Evolutionary conservation across 1,139 yeast species (phyloP), one percentile per base, ranked within the genome.

Genomic region (Yamadazyma friedrichii): DNA sequence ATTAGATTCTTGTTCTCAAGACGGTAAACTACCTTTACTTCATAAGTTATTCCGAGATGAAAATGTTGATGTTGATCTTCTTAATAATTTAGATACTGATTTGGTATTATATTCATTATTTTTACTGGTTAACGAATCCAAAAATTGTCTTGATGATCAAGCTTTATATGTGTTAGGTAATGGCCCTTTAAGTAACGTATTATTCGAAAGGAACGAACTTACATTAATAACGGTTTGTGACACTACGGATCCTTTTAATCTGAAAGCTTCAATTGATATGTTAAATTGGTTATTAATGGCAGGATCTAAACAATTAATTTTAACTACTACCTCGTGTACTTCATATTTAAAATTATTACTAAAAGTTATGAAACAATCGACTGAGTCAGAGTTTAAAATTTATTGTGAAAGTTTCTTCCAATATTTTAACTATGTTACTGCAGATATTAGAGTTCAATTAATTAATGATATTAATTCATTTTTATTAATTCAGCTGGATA

Each of bases 141-240:
- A 29, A 16, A 31, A 16, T 16, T n/a, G 13, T n/a, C 10, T 35
- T 3, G 17, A 27, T 22, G 36, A 22, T 15, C 40, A 36, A 6
- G 25, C 20, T 17, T 25, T 41, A 9, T 41, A 34, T 17, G 15
- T 31, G 3, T 20, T 43, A 12, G 46, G 46, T 2, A 13, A 11
- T 11, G 44, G 40, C 1, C 49, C 44, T 4, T 38, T 50, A 17
- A 41, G 42, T 24, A 37, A 46, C 30, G 35, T 34, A 1, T 12
- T 43, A 4, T 43, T 52, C 15, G 77, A 72, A 40, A 53, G 76
- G 45, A 52, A 52, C 25, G 79, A 74, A 43, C 38, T 61, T 20
- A 59, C 69, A 0, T 43, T 70, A 9, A 43, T 54, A 1, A 46
- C 55, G 0, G 58, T 64, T 1, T 65, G 70, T 22, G 47, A 50